phyloP scores from a whole-genome alignment of 2,329 filamentous ascomycete species.

The Lomentospora prolificans region DNA sequence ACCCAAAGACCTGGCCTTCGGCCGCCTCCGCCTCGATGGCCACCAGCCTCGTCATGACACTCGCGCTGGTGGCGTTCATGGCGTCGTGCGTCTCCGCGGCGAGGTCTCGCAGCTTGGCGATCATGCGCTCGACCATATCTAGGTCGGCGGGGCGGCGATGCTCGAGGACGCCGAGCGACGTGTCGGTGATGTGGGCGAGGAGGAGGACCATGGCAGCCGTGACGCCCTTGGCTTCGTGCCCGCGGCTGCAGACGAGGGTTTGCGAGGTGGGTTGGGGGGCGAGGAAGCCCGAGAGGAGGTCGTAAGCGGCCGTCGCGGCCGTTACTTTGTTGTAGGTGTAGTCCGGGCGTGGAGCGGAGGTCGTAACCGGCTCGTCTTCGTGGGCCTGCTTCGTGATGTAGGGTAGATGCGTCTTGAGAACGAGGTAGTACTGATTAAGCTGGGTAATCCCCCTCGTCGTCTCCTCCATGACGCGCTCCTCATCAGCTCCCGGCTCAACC shows the following conservation, averaged over 20 bases:
- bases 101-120: constrained; percentile 24
- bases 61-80: constrained; percentile 20
- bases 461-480: constrained; percentile 18
- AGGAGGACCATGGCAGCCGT: constrained; percentile 26
- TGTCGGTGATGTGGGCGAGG: constrained; percentile 25
- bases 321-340: constrained; percentile 24
- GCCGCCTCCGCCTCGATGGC: constrained; percentile 20
- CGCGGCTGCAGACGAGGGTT: constrained; percentile 21
- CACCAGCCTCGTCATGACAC: constrained; percentile 20
- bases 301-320: constrained; percentile 27
- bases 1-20: neutral
- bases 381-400: constrained; percentile 21
- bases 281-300: constrained; percentile 27
- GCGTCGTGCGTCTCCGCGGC: constrained; percentile 19
- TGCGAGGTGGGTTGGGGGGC: constrained; percentile 21
- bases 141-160: constrained; percentile 30
- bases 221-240: constrained; percentile 27
- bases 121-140: constrained; percentile 26
- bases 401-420: constrained; percentile 29
- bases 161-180: constrained; percentile 18
- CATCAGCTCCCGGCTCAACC: constrained; percentile 10
- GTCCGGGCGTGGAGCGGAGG: constrained; percentile 1
- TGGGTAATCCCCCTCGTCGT: constrained; percentile 22
- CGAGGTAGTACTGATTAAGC: constrained; percentile 25
- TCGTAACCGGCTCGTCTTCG: constrained; percentile 10